Conservation (phyloP, 352 stramenopile species). For the Globisporangium irregulare region DNA sequence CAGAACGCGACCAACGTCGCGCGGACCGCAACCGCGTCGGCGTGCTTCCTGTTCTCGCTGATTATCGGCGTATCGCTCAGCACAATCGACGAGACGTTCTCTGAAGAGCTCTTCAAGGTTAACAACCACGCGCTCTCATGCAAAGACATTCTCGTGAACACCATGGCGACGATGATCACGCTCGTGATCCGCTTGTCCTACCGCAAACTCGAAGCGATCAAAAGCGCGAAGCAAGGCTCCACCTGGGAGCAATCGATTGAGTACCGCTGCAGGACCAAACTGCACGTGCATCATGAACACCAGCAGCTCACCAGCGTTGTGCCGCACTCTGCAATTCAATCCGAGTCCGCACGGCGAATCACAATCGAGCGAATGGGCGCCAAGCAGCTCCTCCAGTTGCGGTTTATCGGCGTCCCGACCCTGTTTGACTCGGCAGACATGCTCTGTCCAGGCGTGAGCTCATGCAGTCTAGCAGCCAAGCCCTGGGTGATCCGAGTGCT, state of each 20-base stretch:
- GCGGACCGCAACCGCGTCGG: background rate
- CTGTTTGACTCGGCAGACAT: background rate
- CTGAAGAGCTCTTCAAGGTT: background rate
- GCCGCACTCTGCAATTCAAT: background rate
- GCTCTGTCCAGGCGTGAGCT: background rate
- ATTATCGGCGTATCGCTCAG: slow-evolving; percentile 4
- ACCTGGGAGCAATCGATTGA: slow-evolving; percentile 3
- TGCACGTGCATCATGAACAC: background rate
- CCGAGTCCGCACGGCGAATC: background rate
- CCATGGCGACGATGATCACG: slow-evolving; percentile 9
- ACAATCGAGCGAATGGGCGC: background rate
- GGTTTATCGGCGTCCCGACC: background rate
- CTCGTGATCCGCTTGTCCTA: slow-evolving; percentile 5
- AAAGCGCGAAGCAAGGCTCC: background rate
- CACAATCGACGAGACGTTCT: background rate
- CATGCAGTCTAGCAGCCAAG: background rate
- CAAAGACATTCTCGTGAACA: slow-evolving; percentile 15
- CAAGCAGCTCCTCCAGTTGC: background rate
- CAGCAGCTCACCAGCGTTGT: background rate
- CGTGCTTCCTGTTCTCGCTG: slow-evolving; percentile 8
- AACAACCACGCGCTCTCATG: background rate
- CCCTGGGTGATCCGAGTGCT: background rate
- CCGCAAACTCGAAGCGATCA: background rate
- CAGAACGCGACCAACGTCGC: slow-evolving; percentile 11
- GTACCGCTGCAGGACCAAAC: background rate